phyloP scores from a whole-genome alignment of 2,329 filamentous ascomycete genomes.

The Pseudogymnoascus pannorum region DNA sequence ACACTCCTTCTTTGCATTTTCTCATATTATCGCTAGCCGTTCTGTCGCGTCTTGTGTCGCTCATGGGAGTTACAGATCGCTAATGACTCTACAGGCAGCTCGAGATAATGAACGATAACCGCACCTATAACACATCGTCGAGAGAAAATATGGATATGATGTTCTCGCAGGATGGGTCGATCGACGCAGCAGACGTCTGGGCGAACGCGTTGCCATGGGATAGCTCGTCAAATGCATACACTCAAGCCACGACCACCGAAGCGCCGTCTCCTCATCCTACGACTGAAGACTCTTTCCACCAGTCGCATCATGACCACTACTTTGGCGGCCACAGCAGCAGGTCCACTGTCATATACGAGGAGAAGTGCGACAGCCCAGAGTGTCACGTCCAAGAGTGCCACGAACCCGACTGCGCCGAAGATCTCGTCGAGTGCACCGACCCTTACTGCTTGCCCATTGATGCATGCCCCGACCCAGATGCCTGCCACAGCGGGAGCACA shows the following conservation, averaged over 20 bases:
- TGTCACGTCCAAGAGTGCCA: not conserved
- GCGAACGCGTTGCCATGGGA: slow-evolving; percentile 5
- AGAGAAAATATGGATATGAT: not conserved
- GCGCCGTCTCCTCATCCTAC: not conserved
- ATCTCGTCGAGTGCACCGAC: slow-evolving; percentile 1
- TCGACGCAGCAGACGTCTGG: not conserved
- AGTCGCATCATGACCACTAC: not conserved
- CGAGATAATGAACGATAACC: slow-evolving; percentile 7
- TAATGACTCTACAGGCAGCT: not conserved
- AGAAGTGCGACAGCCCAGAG: slow-evolving; percentile 6
- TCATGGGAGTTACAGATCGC: not conserved
- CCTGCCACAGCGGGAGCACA: not conserved
- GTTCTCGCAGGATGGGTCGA: not conserved
- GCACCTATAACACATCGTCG: not conserved
- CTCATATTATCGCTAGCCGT: not conserved
- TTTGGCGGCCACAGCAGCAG: not conserved
- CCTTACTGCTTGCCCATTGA: not conserved
- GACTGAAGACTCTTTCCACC: not conserved
- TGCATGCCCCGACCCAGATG: not conserved
- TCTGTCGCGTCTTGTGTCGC: not conserved
- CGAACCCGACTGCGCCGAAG: slow-evolving; percentile 3
- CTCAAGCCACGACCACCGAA: not conserved
- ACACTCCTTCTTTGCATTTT: not conserved
- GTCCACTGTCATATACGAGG: slow-evolving; percentile 1
- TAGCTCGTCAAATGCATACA: slow-evolving; percentile 1